Base-by-base conservation (phyloP, 2,329 filamentous ascomycete species). In the Fusarium lyarnte region DNA sequence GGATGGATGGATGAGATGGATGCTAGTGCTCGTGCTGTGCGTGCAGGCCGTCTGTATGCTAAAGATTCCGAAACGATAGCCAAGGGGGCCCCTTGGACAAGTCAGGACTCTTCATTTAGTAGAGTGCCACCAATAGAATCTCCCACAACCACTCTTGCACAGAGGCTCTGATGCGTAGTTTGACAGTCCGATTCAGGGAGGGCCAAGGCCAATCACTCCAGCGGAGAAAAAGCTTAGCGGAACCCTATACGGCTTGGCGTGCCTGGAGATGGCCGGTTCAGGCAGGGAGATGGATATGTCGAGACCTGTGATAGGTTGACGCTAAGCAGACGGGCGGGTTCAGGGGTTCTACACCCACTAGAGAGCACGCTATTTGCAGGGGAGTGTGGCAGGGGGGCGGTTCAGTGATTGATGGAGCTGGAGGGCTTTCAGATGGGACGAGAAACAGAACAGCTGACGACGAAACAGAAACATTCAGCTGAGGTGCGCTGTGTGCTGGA, bases 61-160 rank as follows among this genome's bases (percentile, higher is more conserved):
- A 73, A 73, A 67, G 36, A 38, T 46, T 70, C 51, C 54, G 64
- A 72, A 72, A 72, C 70, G 66, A 51, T 62, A 62, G 53, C 46
- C 62, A 51, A 31, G 35, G 35, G 17, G 39, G 12, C 29, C 36
- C 47, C 46, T 67, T n/a, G 45, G 16, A 46, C 53, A 57, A 57
- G 29, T 27, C 25, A 57, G 53, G 42, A 39, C 23, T 33, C 16
- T 27, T 45, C n/a, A 59, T 35, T 46, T 36, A 23, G 58, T 10
- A 51, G 16, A 25, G 54, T 53, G 25, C 42, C 54, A 23, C 62
- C 38, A 58, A 63, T 58, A 46, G 36, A 14, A 35, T 6, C n/a
- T 21, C n/a, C n/a, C 23, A 51, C 27, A n/a, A 5, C 12, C 33
- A 46, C 42, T 14, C 14, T 58, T 36, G 23, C 35, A 31, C 38